A percentile compares a stretch with the other conserved stretches of the same genome.
These are phyloP conservation scores for Mycocentrospora acerina DNA, from an alignment of 2,329 filamentous ascomycete genomes.

Conservation along the genomic window DNA sequence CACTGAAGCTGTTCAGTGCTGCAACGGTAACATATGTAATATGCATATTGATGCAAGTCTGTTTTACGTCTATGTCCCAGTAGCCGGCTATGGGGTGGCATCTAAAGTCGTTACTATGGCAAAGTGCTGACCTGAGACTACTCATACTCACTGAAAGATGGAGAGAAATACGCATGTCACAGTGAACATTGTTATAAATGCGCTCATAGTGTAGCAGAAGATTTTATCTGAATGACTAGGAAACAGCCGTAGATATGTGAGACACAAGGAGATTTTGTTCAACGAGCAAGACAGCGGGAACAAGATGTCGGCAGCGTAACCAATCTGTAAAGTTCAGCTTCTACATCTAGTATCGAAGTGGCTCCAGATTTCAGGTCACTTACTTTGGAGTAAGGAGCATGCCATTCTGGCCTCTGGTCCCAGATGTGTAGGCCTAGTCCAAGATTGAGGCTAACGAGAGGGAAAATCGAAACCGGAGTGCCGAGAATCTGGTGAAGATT, in stretches of 20 bases:
- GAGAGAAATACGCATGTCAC: conserved; percentile 21
- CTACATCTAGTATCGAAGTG: background rate
- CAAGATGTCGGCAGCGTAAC: conserved; percentile 22
- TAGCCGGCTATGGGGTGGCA: conserved; percentile 23
- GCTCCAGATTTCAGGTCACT: too few relatives aligned
- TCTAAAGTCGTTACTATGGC: too few relatives aligned
- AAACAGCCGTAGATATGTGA: conserved; percentile 34
- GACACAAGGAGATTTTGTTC: conserved; percentile 32
- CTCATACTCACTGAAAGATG: conserved; percentile 29
- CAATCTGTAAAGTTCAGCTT: conserved; percentile 14
- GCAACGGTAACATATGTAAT: conserved; percentile 25
- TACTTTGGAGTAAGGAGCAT: conserved; percentile 23
- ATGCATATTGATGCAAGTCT: conserved; percentile 30
- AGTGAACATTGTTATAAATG: conserved; percentile 23
- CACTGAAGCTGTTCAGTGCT: conserved; percentile 33
- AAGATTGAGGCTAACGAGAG: conserved; percentile 19
- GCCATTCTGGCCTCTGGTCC: conserved; percentile 30
- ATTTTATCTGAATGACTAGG: conserved; percentile 21
- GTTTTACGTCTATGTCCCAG: conserved; percentile 18
- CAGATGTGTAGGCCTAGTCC: conserved; percentile 29
- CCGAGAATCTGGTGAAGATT: conserved; percentile 15
- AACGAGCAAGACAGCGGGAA: conserved; percentile 24
- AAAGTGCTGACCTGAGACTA: too few relatives aligned
- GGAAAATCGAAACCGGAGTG: conserved; percentile 20
- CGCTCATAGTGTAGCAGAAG: conserved; percentile 20